Evolutionary conservation across 2,329 filamentous ascomycete species (phyloP).

Genomic region (Orbilia ellipsospora): DNA sequence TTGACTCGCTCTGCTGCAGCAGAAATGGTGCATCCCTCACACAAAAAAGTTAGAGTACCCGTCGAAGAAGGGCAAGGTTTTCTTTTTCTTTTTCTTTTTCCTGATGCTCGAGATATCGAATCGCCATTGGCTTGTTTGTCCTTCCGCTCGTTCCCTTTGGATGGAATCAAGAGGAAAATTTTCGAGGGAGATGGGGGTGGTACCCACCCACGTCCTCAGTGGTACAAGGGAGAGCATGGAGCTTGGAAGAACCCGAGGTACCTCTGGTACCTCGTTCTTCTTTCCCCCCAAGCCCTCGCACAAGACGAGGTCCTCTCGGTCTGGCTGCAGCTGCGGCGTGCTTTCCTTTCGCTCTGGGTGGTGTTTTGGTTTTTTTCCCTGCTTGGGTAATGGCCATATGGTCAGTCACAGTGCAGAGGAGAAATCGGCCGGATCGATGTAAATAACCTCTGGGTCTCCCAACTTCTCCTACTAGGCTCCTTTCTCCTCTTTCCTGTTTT

Average conservation of each 20-base stretch:
- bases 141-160: slow-evolving; percentile 49
- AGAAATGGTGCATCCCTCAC: slow-evolving; percentile 42
- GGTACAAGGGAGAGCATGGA: slow-evolving; percentile 49
- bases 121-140: slow-evolving; percentile 42
- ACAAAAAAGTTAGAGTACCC: slow-evolving; percentile 50
- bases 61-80: slow-evolving; percentile 18
- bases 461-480: slow-evolving; percentile 30
- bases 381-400: background rate
- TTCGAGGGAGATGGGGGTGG: slow-evolving; percentile 50
- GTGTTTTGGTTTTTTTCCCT: slow-evolving; percentile 39
- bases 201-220: slow-evolving; percentile 51
- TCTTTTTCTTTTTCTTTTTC: slow-evolving; percentile 41
- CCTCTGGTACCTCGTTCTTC: slow-evolving; percentile 15
- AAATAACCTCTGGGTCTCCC: slow-evolving; percentile 30
- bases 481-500: slow-evolving; percentile 26
- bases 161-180: slow-evolving; percentile 45
- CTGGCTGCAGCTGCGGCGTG: slow-evolving; percentile 21
- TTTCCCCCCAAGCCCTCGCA: background rate
- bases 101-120: slow-evolving; percentile 38
- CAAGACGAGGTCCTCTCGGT: background rate
- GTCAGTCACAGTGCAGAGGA: background rate
- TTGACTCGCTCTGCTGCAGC: slow-evolving; percentile 54
- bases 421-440: slow-evolving; percentile 18
- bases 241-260: slow-evolving; percentile 41
- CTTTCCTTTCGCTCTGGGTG: slow-evolving; percentile 29